These are phyloP conservation scores for Nemania sp. DNA, from an alignment of 2,329 filamentous ascomycete species.

Conservation along the genomic window DNA sequence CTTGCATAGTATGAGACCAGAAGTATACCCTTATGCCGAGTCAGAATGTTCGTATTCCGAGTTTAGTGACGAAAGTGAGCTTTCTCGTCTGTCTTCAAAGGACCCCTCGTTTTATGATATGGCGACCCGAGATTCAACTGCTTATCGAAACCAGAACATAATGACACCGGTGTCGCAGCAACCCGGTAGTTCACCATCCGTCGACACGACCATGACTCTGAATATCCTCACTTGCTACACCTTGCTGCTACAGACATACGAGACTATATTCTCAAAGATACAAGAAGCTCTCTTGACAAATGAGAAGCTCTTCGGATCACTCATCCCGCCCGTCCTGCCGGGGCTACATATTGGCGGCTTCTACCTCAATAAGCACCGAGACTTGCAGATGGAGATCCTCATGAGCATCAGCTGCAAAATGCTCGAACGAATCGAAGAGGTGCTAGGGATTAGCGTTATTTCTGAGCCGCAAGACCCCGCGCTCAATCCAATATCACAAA, in stretches of 20 bases:
- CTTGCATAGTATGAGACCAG: not conserved
- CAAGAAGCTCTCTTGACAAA: not conserved
- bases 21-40: not conserved
- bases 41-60: conserved; percentile 20
- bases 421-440: conserved; percentile 8
- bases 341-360: conserved; percentile 7
- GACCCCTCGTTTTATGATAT: not conserved
- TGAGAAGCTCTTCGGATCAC: not conserved
- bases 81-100: not conserved
- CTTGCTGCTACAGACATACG: conserved; percentile 1
- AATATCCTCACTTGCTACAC: conserved; percentile 14
- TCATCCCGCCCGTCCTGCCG: not conserved
- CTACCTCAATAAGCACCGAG: conserved; percentile 10
- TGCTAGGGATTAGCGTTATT: not conserved
- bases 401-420: conserved; percentile 9
- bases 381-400: conserved; percentile 17
- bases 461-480: conserved; percentile 6
- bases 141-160: not conserved
- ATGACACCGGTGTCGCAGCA: not conserved
- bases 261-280: not conserved
- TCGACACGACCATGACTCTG: conserved; percentile 11
- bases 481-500: not conserved
- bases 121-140: not conserved
- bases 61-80: conserved; percentile 8
- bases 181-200: not conserved